Base-by-base conservation (phyloP, 257 asterid species). In the Linderniella brevidens region DNA sequence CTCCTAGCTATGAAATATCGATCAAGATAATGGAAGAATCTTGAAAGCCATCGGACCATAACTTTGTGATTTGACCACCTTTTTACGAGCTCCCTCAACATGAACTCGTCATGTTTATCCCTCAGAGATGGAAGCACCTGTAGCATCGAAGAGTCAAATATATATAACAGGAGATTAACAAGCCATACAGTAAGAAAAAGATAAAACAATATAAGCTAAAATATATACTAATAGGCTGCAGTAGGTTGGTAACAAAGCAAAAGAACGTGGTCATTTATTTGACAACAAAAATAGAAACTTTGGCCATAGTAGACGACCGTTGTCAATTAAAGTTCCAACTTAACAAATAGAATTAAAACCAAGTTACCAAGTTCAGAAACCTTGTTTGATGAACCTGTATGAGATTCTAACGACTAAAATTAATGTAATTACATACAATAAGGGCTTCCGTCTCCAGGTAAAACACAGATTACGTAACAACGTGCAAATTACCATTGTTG, bases 11-110 rank as follows among this genome's bases (percentile, higher is more conserved):
- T 78, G 69, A 90, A 90, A 71, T 90, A 90, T 35, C 99, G 92
- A 61, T 90, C 99, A 46, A 90, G 94, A 61, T 90, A 90, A 59
- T 59, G 68, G 61, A 90, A 90, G 73, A 90, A 90, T 45, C 95
- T 72, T 4, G 99, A 90, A 46, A 90, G 79, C 99, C 99, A 90
- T 55, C 95, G 80, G 38, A 90, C 99, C 99, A 90, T 85, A 74
- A 90, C 58, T 66, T 86, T 90, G 58, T 90, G 99, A 66, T 86
- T 90, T 19, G 59, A 61, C 99, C 99, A 90, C 71, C 99, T 75
- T 64, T 74, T 64, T 35, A 90, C 99, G 4, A 90, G 92, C 70
- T 86, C 99, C 58, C 93, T 82, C 65, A 90, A 51, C 99, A 90
- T 75, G 71, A 82, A 90, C 52, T 85, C 96, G 8, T 82, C 99